phyloP scores from a whole-genome alignment of 345 rosid genomes.

The Syzygium aqueum region DNA sequence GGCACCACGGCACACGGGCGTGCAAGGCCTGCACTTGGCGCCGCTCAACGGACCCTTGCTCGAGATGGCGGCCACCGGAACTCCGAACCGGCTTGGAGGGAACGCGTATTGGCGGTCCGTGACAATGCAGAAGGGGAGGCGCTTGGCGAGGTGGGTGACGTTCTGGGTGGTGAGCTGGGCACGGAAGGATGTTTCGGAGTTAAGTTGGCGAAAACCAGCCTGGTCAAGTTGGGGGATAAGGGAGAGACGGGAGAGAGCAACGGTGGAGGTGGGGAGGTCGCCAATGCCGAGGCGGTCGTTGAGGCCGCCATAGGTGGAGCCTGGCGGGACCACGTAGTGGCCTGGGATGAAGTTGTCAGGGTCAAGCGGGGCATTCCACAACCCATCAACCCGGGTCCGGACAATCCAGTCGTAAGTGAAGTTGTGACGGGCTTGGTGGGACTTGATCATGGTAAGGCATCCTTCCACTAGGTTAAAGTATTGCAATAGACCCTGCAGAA shows the following conservation, averaged over 20 bases:
- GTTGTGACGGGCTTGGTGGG: slow-evolving; percentile 37
- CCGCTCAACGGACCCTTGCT: slow-evolving; percentile 84
- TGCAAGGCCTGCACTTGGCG: slow-evolving; percentile 89
- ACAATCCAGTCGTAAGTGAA: slow-evolving; percentile 84
- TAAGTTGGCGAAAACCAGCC: slow-evolving; percentile 42
- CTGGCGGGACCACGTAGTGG: slow-evolving; percentile 65
- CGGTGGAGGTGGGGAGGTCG: slow-evolving; percentile 41
- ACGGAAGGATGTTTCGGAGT: slow-evolving; percentile 78
- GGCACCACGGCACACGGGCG: slow-evolving; percentile 31
- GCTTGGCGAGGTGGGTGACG: slow-evolving; percentile 27
- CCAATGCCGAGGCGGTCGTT: slow-evolving; percentile 94
- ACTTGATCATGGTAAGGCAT: slow-evolving; percentile 56
- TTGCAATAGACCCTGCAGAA: slow-evolving; percentile 68
- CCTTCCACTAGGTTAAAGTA: slow-evolving; percentile 87
- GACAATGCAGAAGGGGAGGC: slow-evolving; percentile 74
- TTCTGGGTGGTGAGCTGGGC: slow-evolving; percentile 60
- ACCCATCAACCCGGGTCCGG: slow-evolving; percentile 90
- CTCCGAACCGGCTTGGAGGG: slow-evolving; percentile 66
- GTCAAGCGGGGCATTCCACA: slow-evolving; percentile 62
- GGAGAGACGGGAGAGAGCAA: slow-evolving; percentile 85
- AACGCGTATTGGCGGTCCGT: slow-evolving; percentile 55
- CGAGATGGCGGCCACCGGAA: slow-evolving; percentile 78
- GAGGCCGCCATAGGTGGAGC: slow-evolving; percentile 85
- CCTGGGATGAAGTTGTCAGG: slow-evolving; percentile 55
- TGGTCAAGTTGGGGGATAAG: slow-evolving; percentile 60